Percentiles rank a stretch among this genome's conserved stretches.
These are phyloP conservation scores for Mycena leptocephala DNA, from an alignment of 768 basidiomycete species.

Conservation along the genomic window DNA sequence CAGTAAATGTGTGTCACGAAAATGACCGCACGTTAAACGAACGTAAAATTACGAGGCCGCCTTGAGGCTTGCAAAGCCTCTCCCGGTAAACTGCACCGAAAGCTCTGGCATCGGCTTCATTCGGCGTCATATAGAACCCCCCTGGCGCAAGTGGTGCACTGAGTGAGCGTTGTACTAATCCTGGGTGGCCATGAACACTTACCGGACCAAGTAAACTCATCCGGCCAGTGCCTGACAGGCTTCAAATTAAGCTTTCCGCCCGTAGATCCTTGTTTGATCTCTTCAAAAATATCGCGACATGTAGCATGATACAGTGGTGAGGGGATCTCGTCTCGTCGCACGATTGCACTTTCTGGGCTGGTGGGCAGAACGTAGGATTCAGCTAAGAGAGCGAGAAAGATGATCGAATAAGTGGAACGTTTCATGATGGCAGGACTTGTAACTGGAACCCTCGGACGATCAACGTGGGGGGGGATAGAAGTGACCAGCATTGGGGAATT, in stretches of 20 bases:
- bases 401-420: not conserved
- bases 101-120: too few relatives aligned
- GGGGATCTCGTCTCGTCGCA: not conserved
- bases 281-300: not conserved
- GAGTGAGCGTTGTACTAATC: too few relatives aligned
- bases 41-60: too few relatives aligned
- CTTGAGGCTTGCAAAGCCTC: too few relatives aligned
- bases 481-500: slow-evolving; percentile 3
- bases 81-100: too few relatives aligned
- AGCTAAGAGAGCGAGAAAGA: not conserved
- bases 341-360: too few relatives aligned
- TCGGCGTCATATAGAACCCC: too few relatives aligned
- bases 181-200: not conserved
- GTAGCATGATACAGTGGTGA: slow-evolving; percentile 1
- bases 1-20: too few relatives aligned
- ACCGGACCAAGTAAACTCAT: slow-evolving; percentile 14
- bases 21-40: too few relatives aligned
- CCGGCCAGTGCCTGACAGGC: not conserved
- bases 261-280: not conserved
- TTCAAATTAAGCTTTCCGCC: not conserved
- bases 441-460: not conserved
- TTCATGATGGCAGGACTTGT: not conserved
- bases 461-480: not conserved
- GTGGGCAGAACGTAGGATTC: not conserved
- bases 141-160: too few relatives aligned